These are phyloP conservation scores for Pseudopithomyces chartarum DNA, from an alignment of 2,329 filamentous ascomycete species.

Conservation along the genomic window DNA sequence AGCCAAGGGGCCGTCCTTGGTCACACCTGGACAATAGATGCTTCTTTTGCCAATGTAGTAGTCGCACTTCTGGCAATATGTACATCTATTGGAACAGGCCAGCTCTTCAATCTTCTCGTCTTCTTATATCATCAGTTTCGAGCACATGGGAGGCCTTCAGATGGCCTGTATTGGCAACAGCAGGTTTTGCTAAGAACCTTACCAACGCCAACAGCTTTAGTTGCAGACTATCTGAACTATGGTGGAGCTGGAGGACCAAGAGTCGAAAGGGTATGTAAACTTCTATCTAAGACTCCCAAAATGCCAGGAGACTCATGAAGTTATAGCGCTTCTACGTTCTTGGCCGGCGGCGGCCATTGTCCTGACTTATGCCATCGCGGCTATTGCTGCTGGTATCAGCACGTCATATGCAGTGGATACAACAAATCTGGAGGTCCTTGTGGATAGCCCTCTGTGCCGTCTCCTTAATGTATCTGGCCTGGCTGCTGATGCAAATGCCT, in stretches of 20 bases:
- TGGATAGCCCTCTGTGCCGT: slow-evolving; percentile 14
- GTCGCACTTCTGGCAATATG: slow-evolving; percentile 24
- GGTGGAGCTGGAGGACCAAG: slow-evolving; percentile 16
- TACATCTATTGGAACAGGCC: slow-evolving; percentile 7
- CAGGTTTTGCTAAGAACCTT: slow-evolving; percentile 13
- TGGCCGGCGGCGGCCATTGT: background rate
- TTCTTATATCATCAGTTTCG: slow-evolving; percentile 9
- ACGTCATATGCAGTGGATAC: slow-evolving; percentile 11
- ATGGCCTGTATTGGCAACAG: slow-evolving; percentile 15
- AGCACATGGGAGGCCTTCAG: background rate
- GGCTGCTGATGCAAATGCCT: background rate
- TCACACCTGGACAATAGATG: slow-evolving; percentile 6
- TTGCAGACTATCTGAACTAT: slow-evolving; percentile 18
- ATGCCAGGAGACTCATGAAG: background rate
- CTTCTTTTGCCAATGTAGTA: slow-evolving; percentile 2
- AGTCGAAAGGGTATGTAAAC: no score
- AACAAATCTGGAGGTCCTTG: slow-evolving; percentile 14
- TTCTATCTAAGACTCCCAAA: no score
- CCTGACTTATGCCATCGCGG: slow-evolving; percentile 6
- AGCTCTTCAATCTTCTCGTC: slow-evolving; percentile 10
- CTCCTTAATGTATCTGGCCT: no score
- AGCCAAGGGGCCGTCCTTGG: slow-evolving; percentile 14
- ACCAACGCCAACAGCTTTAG: slow-evolving; percentile 13
- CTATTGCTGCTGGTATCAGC: slow-evolving; percentile 11
- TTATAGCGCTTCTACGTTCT: slow-evolving; percentile 11